These are phyloP conservation scores for Penicillium ucsense DNA, from an alignment of 495 filamentous ascomycete genomes.

Conservation along the genomic window DNA sequence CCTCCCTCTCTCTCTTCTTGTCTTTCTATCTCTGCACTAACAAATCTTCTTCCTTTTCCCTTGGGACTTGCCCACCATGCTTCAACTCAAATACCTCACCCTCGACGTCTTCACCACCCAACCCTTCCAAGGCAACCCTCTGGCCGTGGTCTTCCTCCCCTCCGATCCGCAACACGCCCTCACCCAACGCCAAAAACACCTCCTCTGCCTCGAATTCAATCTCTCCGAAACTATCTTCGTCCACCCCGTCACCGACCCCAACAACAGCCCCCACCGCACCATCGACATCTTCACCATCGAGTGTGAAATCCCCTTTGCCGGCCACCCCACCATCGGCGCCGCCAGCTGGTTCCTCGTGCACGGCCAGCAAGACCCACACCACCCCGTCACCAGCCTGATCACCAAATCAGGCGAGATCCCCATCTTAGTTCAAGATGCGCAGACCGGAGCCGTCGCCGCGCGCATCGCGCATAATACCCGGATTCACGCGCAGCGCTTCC, in stretches of 20 bases:
- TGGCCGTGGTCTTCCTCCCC: conserved; percentile 34
- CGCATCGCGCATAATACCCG: conserved; percentile 57
- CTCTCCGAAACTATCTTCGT: conserved; percentile 78
- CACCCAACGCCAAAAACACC: conserved; percentile 33
- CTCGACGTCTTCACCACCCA: conserved; percentile 38
- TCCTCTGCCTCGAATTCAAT: conserved; percentile 71
- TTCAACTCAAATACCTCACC: conserved; percentile 25
- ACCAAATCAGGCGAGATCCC: conserved; percentile 57
- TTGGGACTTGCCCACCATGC: conserved; percentile 8
- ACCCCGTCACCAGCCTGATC: conserved; percentile 23
- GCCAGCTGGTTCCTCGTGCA: conserved; percentile 41
- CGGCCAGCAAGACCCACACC: conserved; percentile 19
- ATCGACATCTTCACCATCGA: conserved; percentile 65
- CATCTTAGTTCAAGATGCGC: conserved; percentile 21
- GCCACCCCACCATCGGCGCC: conserved; percentile 69
- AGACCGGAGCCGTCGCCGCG: conserved; percentile 31
- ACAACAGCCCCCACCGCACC: conserved; percentile 12
- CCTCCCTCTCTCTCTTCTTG: not conserved
- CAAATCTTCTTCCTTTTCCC: not conserved
- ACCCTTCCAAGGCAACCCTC: conserved; percentile 29
- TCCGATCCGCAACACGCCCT: conserved; percentile 12
- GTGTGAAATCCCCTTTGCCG: conserved; percentile 62
- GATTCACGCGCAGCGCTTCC: conserved; percentile 39
- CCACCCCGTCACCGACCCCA: conserved; percentile 25
- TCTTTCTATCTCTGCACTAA: not conserved